Evolutionary conservation across 2,329 filamentous ascomycete species (phyloP).

Genomic region (Paecilomyces niveus): DNA sequence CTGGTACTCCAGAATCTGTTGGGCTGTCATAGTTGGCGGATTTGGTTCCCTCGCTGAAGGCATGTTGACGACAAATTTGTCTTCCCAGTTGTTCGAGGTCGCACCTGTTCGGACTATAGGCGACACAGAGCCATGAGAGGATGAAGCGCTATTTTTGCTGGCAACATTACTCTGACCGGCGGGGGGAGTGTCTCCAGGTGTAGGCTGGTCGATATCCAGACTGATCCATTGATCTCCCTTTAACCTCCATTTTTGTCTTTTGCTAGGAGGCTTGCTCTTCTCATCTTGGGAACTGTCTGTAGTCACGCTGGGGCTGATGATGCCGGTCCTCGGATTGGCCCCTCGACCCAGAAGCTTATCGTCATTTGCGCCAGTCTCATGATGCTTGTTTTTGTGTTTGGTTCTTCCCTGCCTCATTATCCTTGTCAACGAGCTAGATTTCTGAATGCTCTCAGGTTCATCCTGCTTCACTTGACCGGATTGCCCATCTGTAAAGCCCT

Average conservation of each 20-base stretch:
- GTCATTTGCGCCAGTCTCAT: slow-evolving; percentile 18
- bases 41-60: slow-evolving; percentile 36
- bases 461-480: neutral
- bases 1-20: slow-evolving; percentile 34
- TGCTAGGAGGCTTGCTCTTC: slow-evolving; percentile 5
- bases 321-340: slow-evolving; percentile 28
- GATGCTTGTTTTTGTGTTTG: slow-evolving; percentile 1
- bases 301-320: slow-evolving; percentile 27
- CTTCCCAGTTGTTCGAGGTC: slow-evolving; percentile 29
- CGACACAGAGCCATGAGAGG: slow-evolving; percentile 21
- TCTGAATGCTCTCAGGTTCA: neutral
- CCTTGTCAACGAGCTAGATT: neutral
- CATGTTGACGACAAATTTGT: slow-evolving; percentile 38
- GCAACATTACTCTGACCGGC: neutral
- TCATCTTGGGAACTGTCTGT: slow-evolving; percentile 11
- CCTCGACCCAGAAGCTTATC: slow-evolving; percentile 27
- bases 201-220: slow-evolving; percentile 18
- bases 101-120: slow-evolving; percentile 22
- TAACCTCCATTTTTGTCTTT: slow-evolving; percentile 23
- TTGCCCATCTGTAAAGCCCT: slow-evolving; percentile 1
- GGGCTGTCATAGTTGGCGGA: slow-evolving; percentile 30
- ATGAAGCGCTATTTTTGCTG: neutral
- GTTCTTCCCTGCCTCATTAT: neutral
- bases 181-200: slow-evolving; percentile 7
- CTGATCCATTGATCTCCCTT: slow-evolving; percentile 30